phyloP scores from a whole-genome alignment of 2,329 filamentous ascomycete genomes.

The Lizonia empirigonia region DNA sequence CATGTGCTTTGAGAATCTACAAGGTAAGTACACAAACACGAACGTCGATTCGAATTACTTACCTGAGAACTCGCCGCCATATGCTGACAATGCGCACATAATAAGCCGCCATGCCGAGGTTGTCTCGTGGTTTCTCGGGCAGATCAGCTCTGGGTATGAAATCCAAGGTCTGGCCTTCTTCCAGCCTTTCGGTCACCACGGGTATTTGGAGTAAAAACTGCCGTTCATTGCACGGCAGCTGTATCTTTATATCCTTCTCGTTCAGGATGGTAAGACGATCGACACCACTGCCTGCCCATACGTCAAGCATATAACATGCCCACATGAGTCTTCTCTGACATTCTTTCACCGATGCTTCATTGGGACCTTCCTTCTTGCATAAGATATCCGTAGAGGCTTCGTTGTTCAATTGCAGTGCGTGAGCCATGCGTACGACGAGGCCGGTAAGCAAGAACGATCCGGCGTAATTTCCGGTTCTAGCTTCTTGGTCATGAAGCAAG shows the following conservation, averaged over 20 bases:
- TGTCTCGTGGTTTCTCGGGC: constrained; percentile 38
- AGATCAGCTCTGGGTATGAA: constrained; percentile 31
- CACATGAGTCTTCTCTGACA: constrained; percentile 43
- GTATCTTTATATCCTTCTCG: constrained; percentile 42
- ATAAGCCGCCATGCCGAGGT: constrained; percentile 41
- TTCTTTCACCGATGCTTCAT: constrained; percentile 39
- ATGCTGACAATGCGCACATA: constrained; percentile 42
- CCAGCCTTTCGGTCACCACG: constrained; percentile 35
- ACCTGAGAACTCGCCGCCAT: constrained; percentile 40
- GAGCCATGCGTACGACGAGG: constrained; percentile 41
- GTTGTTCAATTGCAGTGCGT: constrained; percentile 42
- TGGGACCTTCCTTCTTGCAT: constrained; percentile 36
- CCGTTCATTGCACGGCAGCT: constrained; percentile 42
- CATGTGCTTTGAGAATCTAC: constrained; percentile 40
- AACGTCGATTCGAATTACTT: background rate
- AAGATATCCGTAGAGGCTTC: constrained; percentile 36
- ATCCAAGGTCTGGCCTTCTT: constrained; percentile 33
- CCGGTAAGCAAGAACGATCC: constrained; percentile 41
- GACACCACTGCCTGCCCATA: constrained; percentile 43
- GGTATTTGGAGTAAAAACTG: constrained; percentile 42
- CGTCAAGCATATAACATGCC: constrained; percentile 45
- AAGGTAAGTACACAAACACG: background rate
- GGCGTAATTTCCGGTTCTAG: constrained; percentile 40
- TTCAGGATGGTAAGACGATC: constrained; percentile 43
- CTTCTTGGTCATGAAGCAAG: constrained; percentile 41